These are phyloP conservation scores for Williopsis jadinii DNA, from an alignment of 1,139 yeast species.

Conservation along the genomic window DNA sequence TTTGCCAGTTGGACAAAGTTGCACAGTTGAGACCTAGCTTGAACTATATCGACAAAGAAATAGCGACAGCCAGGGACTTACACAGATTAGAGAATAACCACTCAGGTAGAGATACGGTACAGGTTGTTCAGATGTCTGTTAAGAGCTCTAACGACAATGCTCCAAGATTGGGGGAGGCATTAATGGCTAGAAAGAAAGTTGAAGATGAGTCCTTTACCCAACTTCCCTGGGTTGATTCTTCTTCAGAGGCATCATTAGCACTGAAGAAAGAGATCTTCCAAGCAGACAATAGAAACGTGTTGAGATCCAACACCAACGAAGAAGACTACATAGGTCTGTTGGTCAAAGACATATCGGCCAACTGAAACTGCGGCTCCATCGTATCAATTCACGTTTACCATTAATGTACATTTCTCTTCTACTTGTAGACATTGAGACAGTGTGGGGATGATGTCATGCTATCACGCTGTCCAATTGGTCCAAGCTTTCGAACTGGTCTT, in stretches of 20 bases:
- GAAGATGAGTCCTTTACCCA: conserved; percentile 62
- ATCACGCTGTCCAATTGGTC: conserved; percentile 47
- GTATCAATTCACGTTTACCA: neutral
- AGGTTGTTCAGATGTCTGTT: conserved; percentile 71
- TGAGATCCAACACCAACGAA: conserved; percentile 28
- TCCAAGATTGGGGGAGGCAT: conserved; percentile 72
- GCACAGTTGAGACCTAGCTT: conserved; percentile 81
- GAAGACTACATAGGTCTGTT: conserved; percentile 27
- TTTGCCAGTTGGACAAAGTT: conserved; percentile 60
- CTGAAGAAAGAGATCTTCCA: conserved; percentile 27
- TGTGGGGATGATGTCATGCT: conserved; percentile 16
- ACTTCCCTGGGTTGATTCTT: conserved; percentile 41
- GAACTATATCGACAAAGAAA: conserved; percentile 57
- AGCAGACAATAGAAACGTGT: conserved; percentile 17
- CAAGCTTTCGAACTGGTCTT: conserved; percentile 66
- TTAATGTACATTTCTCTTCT: neutral
- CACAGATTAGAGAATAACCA: conserved; percentile 34
- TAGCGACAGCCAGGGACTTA: conserved; percentile 26
- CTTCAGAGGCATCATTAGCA: conserved; percentile 30
- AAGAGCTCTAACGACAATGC: conserved; percentile 54
- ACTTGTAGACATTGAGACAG: neutral
- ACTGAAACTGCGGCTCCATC: neutral
- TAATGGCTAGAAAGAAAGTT: conserved; percentile 62
- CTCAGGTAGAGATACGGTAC: conserved; percentile 40
- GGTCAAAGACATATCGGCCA: conserved; percentile 19